Percentiles rank a stretch among this genome's conserved stretches.
These are phyloP conservation scores for Suillus variegatus DNA, from an alignment of 768 basidiomycete species.

Conservation along the genomic window DNA sequence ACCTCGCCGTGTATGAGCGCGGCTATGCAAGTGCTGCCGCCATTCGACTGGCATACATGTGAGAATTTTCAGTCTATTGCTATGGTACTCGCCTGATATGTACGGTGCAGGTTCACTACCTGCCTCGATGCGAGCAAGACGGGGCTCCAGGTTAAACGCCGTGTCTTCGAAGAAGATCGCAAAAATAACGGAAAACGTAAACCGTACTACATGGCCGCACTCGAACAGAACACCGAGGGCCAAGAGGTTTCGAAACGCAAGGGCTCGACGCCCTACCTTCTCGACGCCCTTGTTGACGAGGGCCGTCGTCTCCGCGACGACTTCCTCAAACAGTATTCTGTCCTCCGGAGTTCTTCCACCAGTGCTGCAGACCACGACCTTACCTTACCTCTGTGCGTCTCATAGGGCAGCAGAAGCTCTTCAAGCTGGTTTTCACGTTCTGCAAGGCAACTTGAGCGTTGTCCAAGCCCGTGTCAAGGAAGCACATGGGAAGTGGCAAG, in stretches of 20 bases:
- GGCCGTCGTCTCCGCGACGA: constrained; percentile 39
- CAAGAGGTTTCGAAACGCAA: constrained; percentile 4
- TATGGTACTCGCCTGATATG: not conserved
- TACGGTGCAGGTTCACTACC: constrained; percentile 55
- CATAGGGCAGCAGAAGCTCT: constrained; percentile 9
- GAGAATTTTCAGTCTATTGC: constrained; percentile 23
- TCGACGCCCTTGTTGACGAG: constrained; percentile 44
- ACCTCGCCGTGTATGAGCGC: constrained; percentile 47
- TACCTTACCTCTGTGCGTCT: constrained; percentile 35
- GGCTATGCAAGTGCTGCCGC: constrained; percentile 51
- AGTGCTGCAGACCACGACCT: constrained; percentile 36
- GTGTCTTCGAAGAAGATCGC: constrained; percentile 44
- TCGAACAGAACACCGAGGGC: constrained; percentile 15
- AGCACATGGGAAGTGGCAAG: constrained; percentile 20
- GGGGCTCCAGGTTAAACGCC: constrained; percentile 50
- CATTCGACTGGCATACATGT: constrained; percentile 68
- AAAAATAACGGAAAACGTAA: constrained; percentile 33
- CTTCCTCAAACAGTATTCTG: constrained; percentile 38
- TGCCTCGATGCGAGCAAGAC: constrained; percentile 72
- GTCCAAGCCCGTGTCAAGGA: constrained; percentile 43
- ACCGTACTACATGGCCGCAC: constrained; percentile 29
- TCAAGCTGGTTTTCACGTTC: constrained; percentile 10
- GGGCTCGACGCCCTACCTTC: constrained; percentile 31
- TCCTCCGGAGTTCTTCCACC: constrained; percentile 7
- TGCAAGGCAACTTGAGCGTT: constrained; percentile 37